Percentiles rank a stretch among this genome's conserved stretches.
These are phyloP conservation scores for Lycium barbarum DNA, from an alignment of 257 asterid species.

Conservation along the genomic window DNA sequence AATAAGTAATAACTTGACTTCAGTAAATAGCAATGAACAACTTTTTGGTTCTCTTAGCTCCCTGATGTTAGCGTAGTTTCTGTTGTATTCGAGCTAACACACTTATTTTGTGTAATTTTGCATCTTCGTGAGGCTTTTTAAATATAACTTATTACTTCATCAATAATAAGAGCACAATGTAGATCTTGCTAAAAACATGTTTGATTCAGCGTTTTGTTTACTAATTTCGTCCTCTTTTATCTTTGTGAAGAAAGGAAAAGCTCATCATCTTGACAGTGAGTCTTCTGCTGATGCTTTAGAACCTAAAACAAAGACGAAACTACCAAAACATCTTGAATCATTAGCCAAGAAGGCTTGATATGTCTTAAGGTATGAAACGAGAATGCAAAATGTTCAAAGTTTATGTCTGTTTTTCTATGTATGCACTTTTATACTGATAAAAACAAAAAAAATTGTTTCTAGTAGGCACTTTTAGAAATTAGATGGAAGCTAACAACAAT, in stretches of 20 bases:
- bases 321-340: conserved; percentile 73
- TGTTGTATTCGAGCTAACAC: too few species aligned
- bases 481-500: neutral
- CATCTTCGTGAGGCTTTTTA: neutral
- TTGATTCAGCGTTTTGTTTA: neutral
- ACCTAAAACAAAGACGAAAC: conserved; percentile 77
- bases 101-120: neutral
- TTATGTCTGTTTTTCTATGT: neutral
- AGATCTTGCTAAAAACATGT: neutral
- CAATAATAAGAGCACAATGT: neutral
- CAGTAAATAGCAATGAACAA: neutral
- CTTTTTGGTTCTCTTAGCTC: neutral
- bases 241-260: conserved; percentile 74
- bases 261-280: conserved; percentile 85
- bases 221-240: conserved; percentile 4
- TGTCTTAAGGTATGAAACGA: conserved; percentile 70
- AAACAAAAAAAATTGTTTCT: too few species aligned
- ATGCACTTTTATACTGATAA: too few species aligned
- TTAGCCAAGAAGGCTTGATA: conserved; percentile 69
- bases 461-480: neutral
- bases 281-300: conserved; percentile 88
- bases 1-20: conserved; percentile 14
- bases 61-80: neutral
- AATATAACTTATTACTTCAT: neutral
- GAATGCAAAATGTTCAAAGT: neutral